Evolutionary conservation across 805 yeast species (phyloP).

Genomic region (Ogataea paradorogensis): DNA sequence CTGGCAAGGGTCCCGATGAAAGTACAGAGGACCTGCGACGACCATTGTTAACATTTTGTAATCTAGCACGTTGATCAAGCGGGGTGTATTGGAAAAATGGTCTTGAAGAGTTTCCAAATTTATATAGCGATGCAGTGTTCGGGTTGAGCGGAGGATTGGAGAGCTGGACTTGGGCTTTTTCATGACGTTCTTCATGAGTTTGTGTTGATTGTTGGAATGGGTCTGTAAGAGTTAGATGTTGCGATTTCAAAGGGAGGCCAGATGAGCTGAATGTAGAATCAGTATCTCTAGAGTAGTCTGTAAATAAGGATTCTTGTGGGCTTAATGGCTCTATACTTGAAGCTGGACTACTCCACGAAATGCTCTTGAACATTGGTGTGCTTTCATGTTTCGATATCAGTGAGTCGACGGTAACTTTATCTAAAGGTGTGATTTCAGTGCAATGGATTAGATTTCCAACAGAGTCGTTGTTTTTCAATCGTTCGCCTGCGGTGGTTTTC

Average conservation of each 20-base stretch:
- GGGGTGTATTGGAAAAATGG: conserved; percentile 50
- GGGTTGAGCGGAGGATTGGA: conserved; percentile 29
- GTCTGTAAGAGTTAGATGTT: background rate
- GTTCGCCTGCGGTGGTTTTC: conserved; percentile 55
- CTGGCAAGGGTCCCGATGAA: conserved; percentile 59
- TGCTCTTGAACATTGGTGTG: conserved; percentile 16
- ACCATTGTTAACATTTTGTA: conserved; percentile 42
- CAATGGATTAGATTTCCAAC: conserved; percentile 25
- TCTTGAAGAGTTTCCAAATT: conserved; percentile 20
- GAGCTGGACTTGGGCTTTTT: conserved; percentile 12
- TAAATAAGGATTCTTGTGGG: conserved; percentile 9
- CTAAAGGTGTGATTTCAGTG: conserved; percentile 20
- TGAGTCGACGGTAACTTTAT: conserved; percentile 20
- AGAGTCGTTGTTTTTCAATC: conserved; percentile 36
- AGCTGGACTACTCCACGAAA: conserved; percentile 15
- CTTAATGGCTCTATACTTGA: background rate
- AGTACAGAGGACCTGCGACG: conserved; percentile 56
- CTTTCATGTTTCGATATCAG: conserved; percentile 17
- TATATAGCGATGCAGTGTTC: conserved; percentile 26
- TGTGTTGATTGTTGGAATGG: background rate
- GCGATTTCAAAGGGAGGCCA: background rate
- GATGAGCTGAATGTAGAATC: background rate
- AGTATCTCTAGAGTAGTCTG: conserved; percentile 6
- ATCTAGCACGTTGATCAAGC: conserved; percentile 50
- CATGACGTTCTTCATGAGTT: background rate